Base-by-base conservation (phyloP, 2,329 filamentous ascomycete species). In the Fusarium sp. region DNA sequence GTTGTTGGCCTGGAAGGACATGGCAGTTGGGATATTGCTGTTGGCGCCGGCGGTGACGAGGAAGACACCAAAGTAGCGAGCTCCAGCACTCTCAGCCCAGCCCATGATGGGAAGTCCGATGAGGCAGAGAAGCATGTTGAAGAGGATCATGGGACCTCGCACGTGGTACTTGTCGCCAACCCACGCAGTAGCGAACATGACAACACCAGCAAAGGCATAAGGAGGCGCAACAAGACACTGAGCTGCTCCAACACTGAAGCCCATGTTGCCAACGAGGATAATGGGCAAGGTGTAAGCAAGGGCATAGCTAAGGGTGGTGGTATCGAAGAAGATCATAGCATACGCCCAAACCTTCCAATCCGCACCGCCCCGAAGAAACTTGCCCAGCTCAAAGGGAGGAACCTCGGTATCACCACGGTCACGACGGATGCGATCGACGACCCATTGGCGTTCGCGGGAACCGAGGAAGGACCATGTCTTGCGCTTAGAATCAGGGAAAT, bases 1-100 rank as follows among this genome's bases (percentile, higher is more conserved):
- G 78, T 96, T 96, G 80, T 95, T 96, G 40, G 92, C 91, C 80
- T 95, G 92, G 80, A 93, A 96, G 0, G 91, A 86, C 81, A 96
- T 88, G 43, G 88, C 83, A 3, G 88, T 84, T 0, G 93, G 93
- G 6, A 95, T 83, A 75, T 96, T 96, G 67, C 89, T 86, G 77
- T 94, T 94, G 66, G 90, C 88, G 10, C 91, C 92, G 1, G 91
- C 90, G 0, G 91, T 90, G n/a, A 88, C 85, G 46, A 94, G 80
- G 80, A 94, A 94, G 58, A 93, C 85, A 54, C 91, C 91, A 64
- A 92, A 88, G 78, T 93, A 94, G 42, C 90, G 86, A 11, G 88
- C 86, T 3, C 76, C 82, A 4, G 86, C 71, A 66, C 78, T 83
- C 23, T 78, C 74, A 42, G 86, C 83, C 81, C 89, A 94, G 33